A percentile compares a stretch with the other conserved stretches of the same genome.
Evolutionary conservation across 441 rosid species (phyloP).

Genomic region (Populus trichocarpa): DNA sequence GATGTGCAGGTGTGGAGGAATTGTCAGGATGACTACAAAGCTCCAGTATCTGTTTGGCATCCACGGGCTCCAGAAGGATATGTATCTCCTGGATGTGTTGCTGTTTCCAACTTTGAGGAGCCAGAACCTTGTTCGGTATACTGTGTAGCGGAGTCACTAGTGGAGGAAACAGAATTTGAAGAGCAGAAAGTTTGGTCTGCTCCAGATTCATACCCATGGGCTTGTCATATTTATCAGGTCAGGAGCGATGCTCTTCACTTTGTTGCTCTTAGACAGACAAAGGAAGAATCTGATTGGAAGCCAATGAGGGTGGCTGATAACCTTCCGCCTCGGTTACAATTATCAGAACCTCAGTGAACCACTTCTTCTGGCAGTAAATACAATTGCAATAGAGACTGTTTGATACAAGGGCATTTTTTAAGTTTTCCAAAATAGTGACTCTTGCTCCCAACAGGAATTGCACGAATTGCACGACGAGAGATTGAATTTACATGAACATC

Average conservation of each 20-base stretch:
- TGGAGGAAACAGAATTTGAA: constrained; percentile 81
- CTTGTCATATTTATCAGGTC: constrained; percentile 83
- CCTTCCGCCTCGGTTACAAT: constrained; percentile 9
- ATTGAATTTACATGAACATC: too few relatives aligned
- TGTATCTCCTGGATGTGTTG: constrained; percentile 73
- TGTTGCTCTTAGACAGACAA: constrained; percentile 65
- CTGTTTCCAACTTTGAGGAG: constrained; percentile 60
- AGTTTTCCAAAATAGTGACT: neutral
- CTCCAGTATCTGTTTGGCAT: constrained; percentile 83
- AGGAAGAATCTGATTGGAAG: constrained; percentile 80
- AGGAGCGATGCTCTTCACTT: constrained; percentile 92
- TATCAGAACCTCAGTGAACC: neutral
- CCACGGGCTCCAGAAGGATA: constrained; percentile 93
- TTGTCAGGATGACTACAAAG: constrained; percentile 70
- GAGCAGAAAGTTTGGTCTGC: constrained; percentile 88
- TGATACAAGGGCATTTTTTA: neutral
- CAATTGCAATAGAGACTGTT: neutral
- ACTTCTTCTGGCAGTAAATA: neutral
- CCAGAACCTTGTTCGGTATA: constrained; percentile 55
- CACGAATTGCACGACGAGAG: too few relatives aligned
- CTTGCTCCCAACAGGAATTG: too few relatives aligned
- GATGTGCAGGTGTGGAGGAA: constrained; percentile 87
- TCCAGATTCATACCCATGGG: constrained; percentile 91
- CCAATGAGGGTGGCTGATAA: constrained; percentile 73
- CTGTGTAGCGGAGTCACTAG: constrained; percentile 66